These are phyloP conservation scores for Shiraia sp. DNA, from an alignment of 2,329 filamentous ascomycete genomes.

Conservation along the genomic window DNA sequence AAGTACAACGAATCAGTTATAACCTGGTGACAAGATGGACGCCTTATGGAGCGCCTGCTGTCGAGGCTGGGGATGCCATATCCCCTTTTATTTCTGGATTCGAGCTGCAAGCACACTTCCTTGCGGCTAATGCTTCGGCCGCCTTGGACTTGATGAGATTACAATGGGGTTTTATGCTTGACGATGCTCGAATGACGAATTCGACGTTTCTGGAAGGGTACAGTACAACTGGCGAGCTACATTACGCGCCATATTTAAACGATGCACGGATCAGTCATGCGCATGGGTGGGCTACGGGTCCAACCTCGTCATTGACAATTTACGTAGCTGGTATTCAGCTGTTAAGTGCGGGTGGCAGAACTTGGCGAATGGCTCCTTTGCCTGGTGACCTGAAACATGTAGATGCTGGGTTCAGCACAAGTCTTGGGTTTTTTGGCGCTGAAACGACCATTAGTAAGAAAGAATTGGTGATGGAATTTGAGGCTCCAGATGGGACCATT, in stretches of 20 bases:
- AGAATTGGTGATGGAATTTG: slow-evolving; percentile 28
- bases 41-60: slow-evolving; percentile 51
- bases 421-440: slow-evolving; percentile 43
- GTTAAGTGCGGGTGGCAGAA: slow-evolving; percentile 40
- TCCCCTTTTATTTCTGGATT: slow-evolving; percentile 55
- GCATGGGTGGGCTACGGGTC: slow-evolving; percentile 57
- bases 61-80: slow-evolving; percentile 52
- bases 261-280: slow-evolving; percentile 54
- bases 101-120: slow-evolving; percentile 52
- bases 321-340: slow-evolving; percentile 50
- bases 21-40: slow-evolving; percentile 45
- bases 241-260: slow-evolving; percentile 56
- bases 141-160: slow-evolving; percentile 51
- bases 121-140: slow-evolving; percentile 45
- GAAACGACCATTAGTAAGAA: slow-evolving; percentile 24
- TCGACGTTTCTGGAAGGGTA: slow-evolving; percentile 59
- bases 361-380: slow-evolving; percentile 44
- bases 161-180: slow-evolving; percentile 61
- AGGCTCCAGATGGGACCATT: slow-evolving; percentile 34
- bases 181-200: slow-evolving; percentile 58
- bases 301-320: slow-evolving; percentile 50
- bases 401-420: slow-evolving; percentile 45
- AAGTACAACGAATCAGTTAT: slow-evolving; percentile 37
- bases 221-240: slow-evolving; percentile 49
- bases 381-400: slow-evolving; percentile 42